Evolutionary conservation across 75 land plant species (phyloP).

Genomic region (Pinus albicaulis): DNA sequence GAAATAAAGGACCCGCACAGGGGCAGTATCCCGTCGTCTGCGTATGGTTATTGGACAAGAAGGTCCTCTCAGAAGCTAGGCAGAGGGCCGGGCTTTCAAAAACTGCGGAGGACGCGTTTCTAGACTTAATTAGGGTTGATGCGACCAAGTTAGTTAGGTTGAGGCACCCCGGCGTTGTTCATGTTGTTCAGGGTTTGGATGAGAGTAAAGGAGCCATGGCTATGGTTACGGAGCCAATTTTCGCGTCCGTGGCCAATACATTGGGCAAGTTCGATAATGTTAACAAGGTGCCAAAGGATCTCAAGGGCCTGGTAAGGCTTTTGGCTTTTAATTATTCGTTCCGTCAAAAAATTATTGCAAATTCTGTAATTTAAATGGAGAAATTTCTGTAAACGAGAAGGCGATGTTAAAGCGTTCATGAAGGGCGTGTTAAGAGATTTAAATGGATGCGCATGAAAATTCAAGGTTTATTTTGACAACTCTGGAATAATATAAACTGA

Average conservation of each 20-base stretch:
- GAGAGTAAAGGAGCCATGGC: slow-evolving; percentile 99
- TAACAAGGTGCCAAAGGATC: slow-evolving; percentile 75
- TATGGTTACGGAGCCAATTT: slow-evolving; percentile 97
- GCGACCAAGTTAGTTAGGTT: slow-evolving; percentile 73
- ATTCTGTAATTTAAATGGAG: too few species aligned
- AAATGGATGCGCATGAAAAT: background rate
- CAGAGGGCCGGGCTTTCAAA: slow-evolving; percentile 75
- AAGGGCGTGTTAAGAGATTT: background rate
- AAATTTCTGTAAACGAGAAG: background rate
- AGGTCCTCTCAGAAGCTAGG: slow-evolving; percentile 66
- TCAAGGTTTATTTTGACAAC: background rate
- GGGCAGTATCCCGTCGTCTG: slow-evolving; percentile 80
- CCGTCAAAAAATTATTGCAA: too few species aligned
- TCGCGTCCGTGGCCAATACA: slow-evolving; percentile 89
- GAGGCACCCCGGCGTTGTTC: slow-evolving; percentile 93
- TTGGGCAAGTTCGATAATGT: slow-evolving; percentile 76
- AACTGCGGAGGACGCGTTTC: slow-evolving; percentile 86
- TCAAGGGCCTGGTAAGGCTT: slow-evolving; percentile 76
- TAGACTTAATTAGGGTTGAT: slow-evolving; percentile 78
- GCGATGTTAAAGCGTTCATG: background rate
- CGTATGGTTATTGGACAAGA: slow-evolving; percentile 96
- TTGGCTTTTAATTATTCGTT: background rate
- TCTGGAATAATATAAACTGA: too few species aligned
- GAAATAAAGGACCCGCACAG: slow-evolving; percentile 37
- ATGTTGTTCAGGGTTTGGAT: slow-evolving; percentile 91